Percentiles rank a stretch among this genome's conserved stretches.
phyloP scores from a whole-genome alignment of 164 flowering plant species.

The Chloranthus sessilifolius region DNA sequence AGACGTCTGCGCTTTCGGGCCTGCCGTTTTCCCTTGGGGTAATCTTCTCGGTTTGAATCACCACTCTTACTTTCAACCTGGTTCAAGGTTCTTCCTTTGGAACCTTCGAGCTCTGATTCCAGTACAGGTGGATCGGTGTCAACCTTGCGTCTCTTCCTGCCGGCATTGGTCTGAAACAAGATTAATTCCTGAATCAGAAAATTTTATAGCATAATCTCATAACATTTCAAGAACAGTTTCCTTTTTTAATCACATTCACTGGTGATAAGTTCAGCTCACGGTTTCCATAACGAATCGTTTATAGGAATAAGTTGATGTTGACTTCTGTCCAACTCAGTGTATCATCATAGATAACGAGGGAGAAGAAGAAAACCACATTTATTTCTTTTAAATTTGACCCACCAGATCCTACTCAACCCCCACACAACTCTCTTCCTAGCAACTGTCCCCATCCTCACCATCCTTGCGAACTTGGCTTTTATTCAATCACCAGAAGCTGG shows the following conservation, averaged over 20 bases:
- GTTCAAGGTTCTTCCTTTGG: slow-evolving; percentile 25
- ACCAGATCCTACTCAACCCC: no score
- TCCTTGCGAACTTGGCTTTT: no score
- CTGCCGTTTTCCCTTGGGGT: slow-evolving; percentile 88
- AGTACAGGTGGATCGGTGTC: slow-evolving; percentile 42
- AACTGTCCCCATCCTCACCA: no score
- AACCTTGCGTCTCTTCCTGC: slow-evolving; percentile 71
- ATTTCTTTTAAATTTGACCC: no score
- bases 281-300: no score
- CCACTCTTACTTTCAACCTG: slow-evolving; percentile 40
- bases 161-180: slow-evolving; percentile 61
- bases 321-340: background rate
- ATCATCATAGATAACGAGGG: background rate
- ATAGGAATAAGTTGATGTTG: background rate
- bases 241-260: background rate
- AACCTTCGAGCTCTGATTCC: slow-evolving; percentile 52
- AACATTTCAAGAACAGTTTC: background rate
- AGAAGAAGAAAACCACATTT: no score
- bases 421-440: no score
- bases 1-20: slow-evolving; percentile 74
- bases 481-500: no score
- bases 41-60: slow-evolving; percentile 59
- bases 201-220: background rate
- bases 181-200: no score
- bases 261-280: background rate